These are phyloP conservation scores for Phialophora tarda DNA, from an alignment of 2,329 filamentous ascomycete genomes.

Conservation along the genomic window DNA sequence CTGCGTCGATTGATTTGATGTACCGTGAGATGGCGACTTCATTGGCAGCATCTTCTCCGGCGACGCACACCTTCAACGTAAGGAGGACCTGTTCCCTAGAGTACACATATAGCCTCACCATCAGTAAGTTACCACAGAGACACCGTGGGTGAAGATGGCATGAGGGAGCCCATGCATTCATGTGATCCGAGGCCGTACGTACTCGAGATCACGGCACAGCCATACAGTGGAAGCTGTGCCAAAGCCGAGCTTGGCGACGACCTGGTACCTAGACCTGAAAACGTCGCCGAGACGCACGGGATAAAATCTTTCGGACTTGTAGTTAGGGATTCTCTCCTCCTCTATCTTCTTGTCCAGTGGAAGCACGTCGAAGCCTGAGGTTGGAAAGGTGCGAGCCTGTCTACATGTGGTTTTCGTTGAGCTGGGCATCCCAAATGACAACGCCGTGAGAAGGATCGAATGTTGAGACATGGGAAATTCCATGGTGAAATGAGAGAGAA, in stretches of 20 bases:
- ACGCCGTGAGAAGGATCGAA: background rate
- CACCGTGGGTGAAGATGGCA: too few relatives aligned
- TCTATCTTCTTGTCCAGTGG: conserved; percentile 22
- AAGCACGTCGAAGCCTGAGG: background rate
- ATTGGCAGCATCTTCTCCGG: too few relatives aligned
- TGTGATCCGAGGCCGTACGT: conserved; percentile 6
- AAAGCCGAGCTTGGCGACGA: conserved; percentile 54
- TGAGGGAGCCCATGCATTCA: too few relatives aligned
- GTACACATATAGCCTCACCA: too few relatives aligned
- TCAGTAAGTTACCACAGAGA: too few relatives aligned
- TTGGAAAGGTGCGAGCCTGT: conserved; percentile 3
- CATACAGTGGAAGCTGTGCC: conserved; percentile 55
- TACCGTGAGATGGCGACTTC: too few relatives aligned
- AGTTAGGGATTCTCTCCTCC: conserved; percentile 35
- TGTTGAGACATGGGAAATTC: background rate
- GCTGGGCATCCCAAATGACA: background rate
- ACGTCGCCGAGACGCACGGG: conserved; percentile 51
- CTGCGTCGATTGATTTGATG: too few relatives aligned
- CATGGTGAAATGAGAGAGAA: background rate
- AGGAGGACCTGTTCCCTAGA: too few relatives aligned
- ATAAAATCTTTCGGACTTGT: conserved; percentile 42
- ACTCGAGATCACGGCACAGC: conserved; percentile 49
- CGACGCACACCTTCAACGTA: too few relatives aligned
- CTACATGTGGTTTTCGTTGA: background rate
- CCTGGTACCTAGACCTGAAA: conserved; percentile 51